Conservation (phyloP, 2,329 filamentous ascomycete genomes). For the Pseudogymnoascus verrucosus region DNA sequence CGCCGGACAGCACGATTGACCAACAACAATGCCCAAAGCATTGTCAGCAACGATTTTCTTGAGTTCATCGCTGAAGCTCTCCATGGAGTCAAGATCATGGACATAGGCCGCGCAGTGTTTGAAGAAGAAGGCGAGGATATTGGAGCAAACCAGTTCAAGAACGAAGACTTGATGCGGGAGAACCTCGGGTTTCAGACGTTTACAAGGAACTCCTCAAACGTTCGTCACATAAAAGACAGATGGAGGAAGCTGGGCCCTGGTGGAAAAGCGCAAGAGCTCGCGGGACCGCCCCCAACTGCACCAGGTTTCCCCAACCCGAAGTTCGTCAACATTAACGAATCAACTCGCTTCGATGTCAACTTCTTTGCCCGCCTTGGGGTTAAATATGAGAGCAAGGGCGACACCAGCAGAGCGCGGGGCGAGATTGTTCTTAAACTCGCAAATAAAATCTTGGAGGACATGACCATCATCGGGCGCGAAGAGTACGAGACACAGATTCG, state of each 20-base stretch:
- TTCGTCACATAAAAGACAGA: background rate
- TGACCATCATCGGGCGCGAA: constrained; percentile 22
- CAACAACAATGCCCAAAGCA: background rate
- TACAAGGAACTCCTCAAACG: background rate
- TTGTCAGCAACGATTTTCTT: background rate
- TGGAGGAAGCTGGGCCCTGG: background rate
- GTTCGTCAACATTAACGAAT: background rate
- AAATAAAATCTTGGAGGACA: constrained; percentile 21
- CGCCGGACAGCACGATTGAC: background rate
- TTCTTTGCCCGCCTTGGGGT: constrained; percentile 25
- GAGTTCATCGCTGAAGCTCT: background rate
- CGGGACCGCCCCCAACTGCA: background rate
- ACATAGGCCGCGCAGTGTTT: background rate
- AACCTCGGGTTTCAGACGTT: background rate
- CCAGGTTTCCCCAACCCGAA: background rate
- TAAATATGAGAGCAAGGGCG: constrained; percentile 16
- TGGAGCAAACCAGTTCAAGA: background rate
- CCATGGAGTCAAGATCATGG: background rate
- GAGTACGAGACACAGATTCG: constrained; percentile 20
- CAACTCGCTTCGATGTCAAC: constrained; percentile 17
- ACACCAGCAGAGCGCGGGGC: constrained; percentile 20
- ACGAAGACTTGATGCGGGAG: background rate
- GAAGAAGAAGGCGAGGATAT: background rate
- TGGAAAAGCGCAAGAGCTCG: background rate
- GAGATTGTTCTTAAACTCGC: constrained; percentile 23